Evolutionary conservation across 768 basidiomycete genomes (phyloP), one percentile per base, ranked within the genome.

Genomic region (Lactarius sp.): DNA sequence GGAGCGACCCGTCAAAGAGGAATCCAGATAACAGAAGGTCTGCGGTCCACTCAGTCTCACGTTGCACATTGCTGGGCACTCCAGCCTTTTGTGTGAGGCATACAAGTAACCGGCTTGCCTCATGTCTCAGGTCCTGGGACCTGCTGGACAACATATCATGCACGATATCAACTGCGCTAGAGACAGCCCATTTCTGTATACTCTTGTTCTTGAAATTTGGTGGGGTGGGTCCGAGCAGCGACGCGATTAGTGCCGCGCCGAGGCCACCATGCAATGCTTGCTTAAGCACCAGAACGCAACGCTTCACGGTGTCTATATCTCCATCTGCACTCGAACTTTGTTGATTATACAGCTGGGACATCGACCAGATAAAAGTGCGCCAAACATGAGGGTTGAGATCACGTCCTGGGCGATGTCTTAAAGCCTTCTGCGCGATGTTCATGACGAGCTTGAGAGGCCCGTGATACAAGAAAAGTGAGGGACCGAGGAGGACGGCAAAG

Each of bases 341-440:
- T 46, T 56, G 64, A 34, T 16, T 22, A 60, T 22, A 47, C 33
- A 65, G 64, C n/a, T 65, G 59, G n/a, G 16, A 51, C 64, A 65
- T 65, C 27, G 64, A 65, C 64, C 64, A 65, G 18, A 65, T 65
- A 31, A 65, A 65, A 9, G 64, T 65, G 22, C 59, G 59, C 64
- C 64, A 65, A 44, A 65, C 49, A 14, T 60, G 64, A 20, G 64
- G 59, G 64, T 65, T 51, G 41, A 65, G 50, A 37, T 44, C 64
- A 56, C 59, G 64, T 16, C 64, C 64, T n/a, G 59, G 50, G 36
- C 14, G 64, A 52, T 56, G 42, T 56, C 42, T 56, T 27, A 51
- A 31, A 51, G 54, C 52, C 9, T 60, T 65, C 39, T 65, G 54
- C 20, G 64, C 20, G 7, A 20, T 44, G 42, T 55, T 65, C 53